Conservation (phyloP, 768 basidiomycete genomes). For the Hortiboletus flavorubellus region DNA sequence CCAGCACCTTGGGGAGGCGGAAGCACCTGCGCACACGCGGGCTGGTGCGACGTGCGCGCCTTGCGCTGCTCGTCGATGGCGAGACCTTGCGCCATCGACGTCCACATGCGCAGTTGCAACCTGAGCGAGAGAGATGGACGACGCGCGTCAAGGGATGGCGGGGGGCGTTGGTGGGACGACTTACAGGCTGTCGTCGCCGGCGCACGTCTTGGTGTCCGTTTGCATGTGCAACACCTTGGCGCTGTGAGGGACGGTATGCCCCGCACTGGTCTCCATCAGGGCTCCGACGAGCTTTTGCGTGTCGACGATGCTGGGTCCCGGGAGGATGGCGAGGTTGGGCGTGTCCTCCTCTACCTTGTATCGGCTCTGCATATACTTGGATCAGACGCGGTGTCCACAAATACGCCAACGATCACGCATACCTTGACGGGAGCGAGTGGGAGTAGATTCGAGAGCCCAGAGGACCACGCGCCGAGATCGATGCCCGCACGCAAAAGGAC, state of each 20-base stretch:
- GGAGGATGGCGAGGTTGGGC: neutral
- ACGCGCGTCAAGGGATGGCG: neutral
- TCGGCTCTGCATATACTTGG: conserved; percentile 5
- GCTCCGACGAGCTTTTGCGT: conserved; percentile 35
- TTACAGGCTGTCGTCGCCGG: conserved; percentile 52
- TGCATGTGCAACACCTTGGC: conserved; percentile 35
- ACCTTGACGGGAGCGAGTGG: conserved; percentile 5
- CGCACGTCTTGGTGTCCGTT: conserved; percentile 39
- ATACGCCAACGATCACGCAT: neutral
- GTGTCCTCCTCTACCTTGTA: neutral
- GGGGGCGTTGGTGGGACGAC: conserved; percentile 8
- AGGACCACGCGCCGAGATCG: conserved; percentile 39
- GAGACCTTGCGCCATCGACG: conserved; percentile 42
- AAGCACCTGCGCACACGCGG: conserved; percentile 12
- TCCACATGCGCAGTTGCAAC: conserved; percentile 43
- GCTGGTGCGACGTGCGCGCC: conserved; percentile 12
- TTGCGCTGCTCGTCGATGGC: conserved; percentile 46
- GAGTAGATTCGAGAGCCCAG: conserved; percentile 33
- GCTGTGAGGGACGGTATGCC: conserved; percentile 27
- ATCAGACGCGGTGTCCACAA: neutral
- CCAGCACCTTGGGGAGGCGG: conserved; percentile 1
- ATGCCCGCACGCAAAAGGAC: conserved; percentile 42
- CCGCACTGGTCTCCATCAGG: conserved; percentile 36
- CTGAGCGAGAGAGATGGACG: conserved; percentile 22
- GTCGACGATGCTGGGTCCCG: conserved; percentile 41